Evolutionary conservation across 2,329 filamentous ascomycete genomes (phyloP).

Genomic region (Colletotrichum limetticola): DNA sequence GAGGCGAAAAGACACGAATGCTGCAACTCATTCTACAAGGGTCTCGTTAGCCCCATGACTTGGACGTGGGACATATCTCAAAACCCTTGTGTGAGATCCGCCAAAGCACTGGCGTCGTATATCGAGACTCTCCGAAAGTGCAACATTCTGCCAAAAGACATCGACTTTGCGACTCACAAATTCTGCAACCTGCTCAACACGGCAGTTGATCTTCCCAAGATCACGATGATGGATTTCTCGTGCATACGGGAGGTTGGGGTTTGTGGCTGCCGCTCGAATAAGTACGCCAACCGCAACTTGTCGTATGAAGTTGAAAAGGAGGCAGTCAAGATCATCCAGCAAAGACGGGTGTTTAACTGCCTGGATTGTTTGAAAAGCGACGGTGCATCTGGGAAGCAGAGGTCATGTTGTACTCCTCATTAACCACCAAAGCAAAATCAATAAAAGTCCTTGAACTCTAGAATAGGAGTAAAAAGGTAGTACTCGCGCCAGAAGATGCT

Average conservation of each 20-base stretch:
- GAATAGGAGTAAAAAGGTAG: no score
- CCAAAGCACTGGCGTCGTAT: conserved; percentile 31
- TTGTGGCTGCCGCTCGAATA: conserved; percentile 25
- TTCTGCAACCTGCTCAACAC: conserved; percentile 32
- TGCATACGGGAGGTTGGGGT: conserved; percentile 14
- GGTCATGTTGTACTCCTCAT: conserved; percentile 4
- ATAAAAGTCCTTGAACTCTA: neutral
- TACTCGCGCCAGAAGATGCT: neutral
- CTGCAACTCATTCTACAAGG: conserved; percentile 32
- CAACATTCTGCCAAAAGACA: conserved; percentile 30
- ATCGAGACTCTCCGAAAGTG: conserved; percentile 28
- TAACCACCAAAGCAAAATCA: neutral
- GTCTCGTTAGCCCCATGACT: conserved; percentile 25
- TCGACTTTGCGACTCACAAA: conserved; percentile 33
- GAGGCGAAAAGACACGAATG: conserved; percentile 32
- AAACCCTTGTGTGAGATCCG: conserved; percentile 20
- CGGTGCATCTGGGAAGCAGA: neutral
- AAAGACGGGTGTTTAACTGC: conserved; percentile 30
- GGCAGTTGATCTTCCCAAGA: conserved; percentile 21
- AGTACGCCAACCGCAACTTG: conserved; percentile 14
- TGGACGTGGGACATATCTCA: conserved; percentile 24
- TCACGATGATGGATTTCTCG: conserved; percentile 17
- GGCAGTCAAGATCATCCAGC: conserved; percentile 25
- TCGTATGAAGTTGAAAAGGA: conserved; percentile 15
- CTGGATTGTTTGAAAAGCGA: conserved; percentile 33